Conservation (phyloP, 1,284 basidiomycete genomes). For the Irpex rosettiformis region DNA sequence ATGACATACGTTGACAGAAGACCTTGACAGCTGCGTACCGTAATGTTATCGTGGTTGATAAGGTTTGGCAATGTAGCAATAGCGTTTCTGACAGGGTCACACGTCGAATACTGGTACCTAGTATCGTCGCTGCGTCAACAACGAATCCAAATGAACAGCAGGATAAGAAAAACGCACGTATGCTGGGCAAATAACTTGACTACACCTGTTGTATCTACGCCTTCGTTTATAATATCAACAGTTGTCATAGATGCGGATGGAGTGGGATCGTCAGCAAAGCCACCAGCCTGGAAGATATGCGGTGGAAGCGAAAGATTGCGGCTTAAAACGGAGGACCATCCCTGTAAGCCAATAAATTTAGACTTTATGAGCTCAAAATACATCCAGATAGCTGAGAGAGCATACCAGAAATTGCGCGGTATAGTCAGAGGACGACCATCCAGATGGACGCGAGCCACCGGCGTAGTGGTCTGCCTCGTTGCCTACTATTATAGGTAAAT, state of each 20-base stretch:
- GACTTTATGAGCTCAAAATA: background rate
- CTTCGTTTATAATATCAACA: slow-evolving; percentile 28
- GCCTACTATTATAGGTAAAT: slow-evolving; percentile 29
- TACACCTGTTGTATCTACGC: slow-evolving; percentile 26
- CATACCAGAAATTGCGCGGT: slow-evolving; percentile 29
- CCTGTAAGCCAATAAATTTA: slow-evolving; percentile 14
- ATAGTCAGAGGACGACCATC: slow-evolving; percentile 30
- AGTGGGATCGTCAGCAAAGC: slow-evolving; percentile 30
- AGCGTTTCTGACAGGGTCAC: slow-evolving; percentile 32
- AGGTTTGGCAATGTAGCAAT: slow-evolving; percentile 32
- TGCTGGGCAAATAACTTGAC: slow-evolving; percentile 33
- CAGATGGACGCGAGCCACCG: slow-evolving; percentile 24
- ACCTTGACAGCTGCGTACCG: slow-evolving; percentile 18
- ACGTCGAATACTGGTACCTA: slow-evolving; percentile 37
- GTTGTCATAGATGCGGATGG: slow-evolving; percentile 30
- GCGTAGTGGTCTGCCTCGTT: slow-evolving; percentile 36
- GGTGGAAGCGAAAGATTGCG: slow-evolving; percentile 26
- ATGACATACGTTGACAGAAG: background rate
- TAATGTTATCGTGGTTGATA: slow-evolving; percentile 34
- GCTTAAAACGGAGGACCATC: slow-evolving; percentile 30
- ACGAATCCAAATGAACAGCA: background rate
- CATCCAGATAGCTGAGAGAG: background rate
- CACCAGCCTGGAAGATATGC: slow-evolving; percentile 31
- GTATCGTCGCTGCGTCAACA: background rate
- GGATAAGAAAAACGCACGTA: slow-evolving; percentile 21